Percentiles rank a stretch among this genome's conserved stretches.
Conservation (phyloP, 2,329 filamentous ascomycete genomes). For the Alternaria triticina region DNA sequence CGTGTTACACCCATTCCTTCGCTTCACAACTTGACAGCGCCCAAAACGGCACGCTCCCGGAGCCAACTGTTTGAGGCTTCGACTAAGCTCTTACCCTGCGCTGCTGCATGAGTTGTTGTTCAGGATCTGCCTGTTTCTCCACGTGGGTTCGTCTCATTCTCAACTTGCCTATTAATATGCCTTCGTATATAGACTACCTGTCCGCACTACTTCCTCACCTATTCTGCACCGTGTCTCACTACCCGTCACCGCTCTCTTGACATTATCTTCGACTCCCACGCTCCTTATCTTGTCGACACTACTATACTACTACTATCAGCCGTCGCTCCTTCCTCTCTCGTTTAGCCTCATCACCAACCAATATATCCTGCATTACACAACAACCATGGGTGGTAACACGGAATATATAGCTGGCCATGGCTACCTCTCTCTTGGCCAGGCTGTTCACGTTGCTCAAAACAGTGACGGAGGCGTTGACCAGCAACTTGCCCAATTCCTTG, state of each 20-base stretch:
- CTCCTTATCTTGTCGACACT: constrained; percentile 19
- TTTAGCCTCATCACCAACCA: constrained; percentile 31
- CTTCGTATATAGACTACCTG: constrained; percentile 37
- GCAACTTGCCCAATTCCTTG: constrained; percentile 68
- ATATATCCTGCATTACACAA: constrained; percentile 30
- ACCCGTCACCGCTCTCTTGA: constrained; percentile 7
- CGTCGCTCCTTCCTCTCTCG: constrained; percentile 30
- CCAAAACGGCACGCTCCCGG: constrained; percentile 49
- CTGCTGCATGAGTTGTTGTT: constrained; percentile 44
- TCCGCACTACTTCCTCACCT: constrained; percentile 28
- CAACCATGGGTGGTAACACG: constrained; percentile 51
- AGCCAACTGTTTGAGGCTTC: constrained; percentile 49
- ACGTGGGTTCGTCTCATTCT: constrained; percentile 44
- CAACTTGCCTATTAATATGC: constrained; percentile 36
- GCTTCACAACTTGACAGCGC: constrained; percentile 48
- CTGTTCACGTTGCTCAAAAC: constrained; percentile 78
- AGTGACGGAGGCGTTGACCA: constrained; percentile 71
- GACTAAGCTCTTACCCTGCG: constrained; percentile 43
- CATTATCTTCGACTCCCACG: constrained; percentile 11
- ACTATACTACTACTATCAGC: neutral
- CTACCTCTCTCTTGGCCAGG: constrained; percentile 64
- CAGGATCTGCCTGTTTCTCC: constrained; percentile 43
- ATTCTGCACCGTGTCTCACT: constrained; percentile 17
- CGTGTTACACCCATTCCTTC: constrained; percentile 45
- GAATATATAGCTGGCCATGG: constrained; percentile 50